Percentiles rank a stretch among this genome's conserved stretches.
phyloP scores from a whole-genome alignment of 305 asterid genomes.

The Fraxinus sp. region DNA sequence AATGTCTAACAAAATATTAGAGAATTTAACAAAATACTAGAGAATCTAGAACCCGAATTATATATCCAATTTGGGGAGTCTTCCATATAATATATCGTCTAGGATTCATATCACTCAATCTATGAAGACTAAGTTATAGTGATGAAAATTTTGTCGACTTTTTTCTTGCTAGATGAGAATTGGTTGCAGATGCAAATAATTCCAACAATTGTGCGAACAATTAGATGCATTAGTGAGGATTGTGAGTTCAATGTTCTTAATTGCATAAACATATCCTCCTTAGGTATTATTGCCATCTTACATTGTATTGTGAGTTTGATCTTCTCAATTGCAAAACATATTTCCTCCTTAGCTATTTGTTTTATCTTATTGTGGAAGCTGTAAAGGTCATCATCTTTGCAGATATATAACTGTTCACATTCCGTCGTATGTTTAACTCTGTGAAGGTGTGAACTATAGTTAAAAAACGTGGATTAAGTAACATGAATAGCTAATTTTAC shows the following conservation, averaged over 20 bases:
- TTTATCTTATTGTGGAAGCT: not conserved
- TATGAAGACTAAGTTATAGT: not conserved
- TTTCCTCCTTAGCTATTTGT: not conserved
- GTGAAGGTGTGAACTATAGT: slow-evolving; percentile 8
- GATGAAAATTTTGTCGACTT: not conserved
- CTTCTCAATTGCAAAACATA: not conserved
- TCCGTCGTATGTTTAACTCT: slow-evolving; percentile 12
- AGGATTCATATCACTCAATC: not conserved
- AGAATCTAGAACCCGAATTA: not conserved
- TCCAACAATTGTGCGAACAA: not conserved
- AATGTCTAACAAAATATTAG: not conserved
- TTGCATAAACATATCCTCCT: not conserved
- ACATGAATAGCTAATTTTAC: not conserved
- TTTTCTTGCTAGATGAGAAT: not conserved
- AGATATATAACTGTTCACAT: slow-evolving; percentile 11
- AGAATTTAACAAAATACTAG: not conserved
- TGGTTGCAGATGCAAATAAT: not conserved
- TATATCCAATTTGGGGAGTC: not conserved
- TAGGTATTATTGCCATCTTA: not conserved
- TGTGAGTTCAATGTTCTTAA: not conserved
- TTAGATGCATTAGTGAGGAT: not conserved
- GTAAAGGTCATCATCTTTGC: not conserved
- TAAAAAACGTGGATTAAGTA: not conserved
- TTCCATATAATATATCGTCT: not conserved
- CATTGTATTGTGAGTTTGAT: not conserved